Conservation (phyloP, 164 flowering plant species). For the Stephania yunnanensis region DNA sequence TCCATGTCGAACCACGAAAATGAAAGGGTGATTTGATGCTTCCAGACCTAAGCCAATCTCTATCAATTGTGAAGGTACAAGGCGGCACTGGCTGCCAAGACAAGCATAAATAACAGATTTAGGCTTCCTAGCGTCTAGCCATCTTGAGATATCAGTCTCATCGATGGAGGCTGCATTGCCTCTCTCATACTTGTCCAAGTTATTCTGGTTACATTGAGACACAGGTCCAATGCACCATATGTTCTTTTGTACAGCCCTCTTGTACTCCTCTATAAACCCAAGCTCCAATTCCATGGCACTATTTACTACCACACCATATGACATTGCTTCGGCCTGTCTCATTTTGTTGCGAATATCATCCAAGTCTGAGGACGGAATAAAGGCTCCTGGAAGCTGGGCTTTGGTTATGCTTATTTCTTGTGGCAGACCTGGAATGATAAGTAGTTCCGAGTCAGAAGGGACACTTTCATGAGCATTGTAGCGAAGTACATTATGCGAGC, state of each 20-base stretch:
- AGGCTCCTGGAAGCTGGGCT: slow-evolving; percentile 24
- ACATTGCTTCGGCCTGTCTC: slow-evolving; percentile 20
- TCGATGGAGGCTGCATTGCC: slow-evolving; percentile 29
- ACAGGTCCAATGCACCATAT: slow-evolving; percentile 51
- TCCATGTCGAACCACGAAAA: slow-evolving; percentile 35
- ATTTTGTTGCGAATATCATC: slow-evolving; percentile 6
- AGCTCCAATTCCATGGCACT: slow-evolving; percentile 40
- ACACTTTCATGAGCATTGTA: slow-evolving; percentile 17
- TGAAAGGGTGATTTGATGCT: slow-evolving; percentile 38
- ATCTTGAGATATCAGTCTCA: slow-evolving; percentile 24
- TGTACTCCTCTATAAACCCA: slow-evolving; percentile 21
- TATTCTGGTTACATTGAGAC: slow-evolving; percentile 28
- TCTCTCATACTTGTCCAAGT: slow-evolving; percentile 32
- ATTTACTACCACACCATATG: slow-evolving; percentile 39
- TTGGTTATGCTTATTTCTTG: slow-evolving; percentile 22
- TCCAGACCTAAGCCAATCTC: slow-evolving; percentile 53
- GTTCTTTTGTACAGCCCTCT: slow-evolving; percentile 19
- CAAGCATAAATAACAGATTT: slow-evolving; percentile 47
- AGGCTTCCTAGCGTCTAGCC: slow-evolving; percentile 35
- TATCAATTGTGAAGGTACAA: slow-evolving; percentile 27
- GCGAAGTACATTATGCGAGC: slow-evolving; percentile 13
- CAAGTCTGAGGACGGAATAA: background rate
- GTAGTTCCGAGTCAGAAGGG: slow-evolving; percentile 22
- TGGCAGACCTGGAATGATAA: slow-evolving; percentile 35
- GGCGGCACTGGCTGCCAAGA: slow-evolving; percentile 36